These are phyloP conservation scores for Eimeria praecox DNA, from an alignment of 169 alveolate genomes.

Conservation along the genomic window DNA sequence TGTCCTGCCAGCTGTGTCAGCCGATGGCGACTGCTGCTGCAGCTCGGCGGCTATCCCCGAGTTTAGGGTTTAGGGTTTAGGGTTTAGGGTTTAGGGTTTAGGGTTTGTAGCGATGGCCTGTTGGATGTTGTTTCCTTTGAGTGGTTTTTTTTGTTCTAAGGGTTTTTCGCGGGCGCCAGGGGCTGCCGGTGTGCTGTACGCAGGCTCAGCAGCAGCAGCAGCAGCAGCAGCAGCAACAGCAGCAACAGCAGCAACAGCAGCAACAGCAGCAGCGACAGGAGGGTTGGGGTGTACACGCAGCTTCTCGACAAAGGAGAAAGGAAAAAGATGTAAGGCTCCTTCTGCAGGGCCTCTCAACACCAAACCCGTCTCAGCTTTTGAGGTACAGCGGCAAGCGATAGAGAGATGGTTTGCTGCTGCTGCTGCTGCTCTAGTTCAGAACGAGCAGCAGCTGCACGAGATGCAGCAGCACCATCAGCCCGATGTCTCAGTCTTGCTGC, in stretches of 20 bases:
- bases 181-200: not conserved
- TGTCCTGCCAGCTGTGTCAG: not conserved
- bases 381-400: not conserved
- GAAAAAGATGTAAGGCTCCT: not conserved
- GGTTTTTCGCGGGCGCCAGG: not conserved
- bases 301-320: slow-evolving; percentile 12
- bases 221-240: not conserved
- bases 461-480: slow-evolving; percentile 6
- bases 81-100: slow-evolving; percentile 32
- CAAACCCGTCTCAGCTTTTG: not conserved
- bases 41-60: not conserved
- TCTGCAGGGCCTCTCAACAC: slow-evolving; percentile 4
- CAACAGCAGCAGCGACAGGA: not conserved
- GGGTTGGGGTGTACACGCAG: not conserved
- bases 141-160: not conserved
- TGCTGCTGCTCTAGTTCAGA: slow-evolving; percentile 14
- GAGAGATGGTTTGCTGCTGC: slow-evolving; percentile 54
- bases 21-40: not conserved
- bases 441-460: slow-evolving; percentile 24
- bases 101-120: slow-evolving; percentile 21
- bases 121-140: not conserved
- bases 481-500: not conserved
- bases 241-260: not conserved
- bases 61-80: slow-evolving; percentile 21
- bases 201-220: not conserved